These are phyloP conservation scores for Rubroshorea leprosula DNA, from an alignment of 345 rosid species.

Conservation along the genomic window DNA sequence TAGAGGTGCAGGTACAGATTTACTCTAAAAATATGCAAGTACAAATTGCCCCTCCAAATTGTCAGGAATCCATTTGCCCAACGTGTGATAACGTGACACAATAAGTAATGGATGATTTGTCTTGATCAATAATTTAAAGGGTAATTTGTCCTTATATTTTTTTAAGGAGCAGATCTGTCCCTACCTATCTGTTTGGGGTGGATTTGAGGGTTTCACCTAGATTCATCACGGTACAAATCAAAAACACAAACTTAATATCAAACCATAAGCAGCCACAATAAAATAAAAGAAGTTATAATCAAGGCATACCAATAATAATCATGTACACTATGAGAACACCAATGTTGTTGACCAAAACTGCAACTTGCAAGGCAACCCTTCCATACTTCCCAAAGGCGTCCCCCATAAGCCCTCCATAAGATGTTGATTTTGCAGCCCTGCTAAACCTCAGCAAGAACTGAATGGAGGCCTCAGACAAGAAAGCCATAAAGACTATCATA, in stretches of 20 bases:
- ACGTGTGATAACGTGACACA: no score
- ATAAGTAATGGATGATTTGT: no score
- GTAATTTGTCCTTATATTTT: no score
- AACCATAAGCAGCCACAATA: conserved; percentile 1
- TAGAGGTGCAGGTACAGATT: no score
- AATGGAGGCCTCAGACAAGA: conserved; percentile 68
- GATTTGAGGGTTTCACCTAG: no score
- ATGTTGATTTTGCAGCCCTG: conserved; percentile 46
- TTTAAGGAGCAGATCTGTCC: no score
- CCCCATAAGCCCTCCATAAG: conserved; percentile 82
- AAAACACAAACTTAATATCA: conserved; percentile 5
- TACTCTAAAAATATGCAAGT: no score
- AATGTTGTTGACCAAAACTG: conserved; percentile 68
- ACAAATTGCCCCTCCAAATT: no score
- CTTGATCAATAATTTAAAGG: no score
- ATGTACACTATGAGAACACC: conserved; percentile 93
- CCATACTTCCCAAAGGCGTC: conserved; percentile 86
- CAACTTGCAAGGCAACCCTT: conserved; percentile 49
- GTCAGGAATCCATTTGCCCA: no score
- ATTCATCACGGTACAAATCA: background rate
- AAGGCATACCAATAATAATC: conserved; percentile 79
- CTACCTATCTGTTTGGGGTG: no score
- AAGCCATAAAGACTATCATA: conserved; percentile 71
- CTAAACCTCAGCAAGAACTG: conserved; percentile 86
- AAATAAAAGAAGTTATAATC: background rate